Conservation (phyloP, 2,329 filamentous ascomycete species). For the Microsporum ferrugineum region DNA sequence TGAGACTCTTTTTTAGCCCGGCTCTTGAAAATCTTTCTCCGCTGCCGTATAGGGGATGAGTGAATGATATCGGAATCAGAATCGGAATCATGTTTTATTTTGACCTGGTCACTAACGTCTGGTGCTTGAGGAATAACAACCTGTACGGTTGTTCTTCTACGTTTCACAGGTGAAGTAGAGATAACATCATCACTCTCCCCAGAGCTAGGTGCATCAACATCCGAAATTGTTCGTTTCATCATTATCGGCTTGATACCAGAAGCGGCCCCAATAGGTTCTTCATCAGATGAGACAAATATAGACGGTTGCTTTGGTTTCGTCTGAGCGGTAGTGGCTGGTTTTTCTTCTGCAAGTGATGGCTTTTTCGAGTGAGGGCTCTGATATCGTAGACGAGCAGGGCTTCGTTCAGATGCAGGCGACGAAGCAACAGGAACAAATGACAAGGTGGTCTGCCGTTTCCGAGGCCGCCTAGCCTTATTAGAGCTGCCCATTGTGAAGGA, state of each 20-base stretch:
- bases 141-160: constrained; percentile 7
- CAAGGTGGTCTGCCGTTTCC: constrained; percentile 30
- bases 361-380: not conserved
- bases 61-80: constrained; percentile 21
- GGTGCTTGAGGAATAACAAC: not conserved
- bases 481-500: constrained; percentile 1
- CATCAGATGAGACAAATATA: constrained; percentile 12
- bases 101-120: constrained; percentile 15
- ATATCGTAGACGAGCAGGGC: constrained; percentile 7
- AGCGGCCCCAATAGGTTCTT: not conserved
- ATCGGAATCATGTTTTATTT: constrained; percentile 18
- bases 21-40: constrained; percentile 11
- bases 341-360: constrained; percentile 9
- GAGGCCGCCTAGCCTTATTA: not conserved
- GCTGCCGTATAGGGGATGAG: constrained; percentile 22
- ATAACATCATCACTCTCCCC: constrained; percentile 10
- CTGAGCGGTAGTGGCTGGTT: not conserved
- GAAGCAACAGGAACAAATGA: constrained; percentile 28
- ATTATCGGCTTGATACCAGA: not conserved
- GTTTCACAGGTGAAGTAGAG: constrained; percentile 10
- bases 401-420: constrained; percentile 19
- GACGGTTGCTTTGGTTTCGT: constrained; percentile 15
- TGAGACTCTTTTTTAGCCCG: not conserved
- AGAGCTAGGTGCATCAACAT: not conserved
- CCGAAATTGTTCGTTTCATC: not conserved